phyloP scores from a whole-genome alignment of 2,329 filamentous ascomycete species.

The Endothia cerciana region DNA sequence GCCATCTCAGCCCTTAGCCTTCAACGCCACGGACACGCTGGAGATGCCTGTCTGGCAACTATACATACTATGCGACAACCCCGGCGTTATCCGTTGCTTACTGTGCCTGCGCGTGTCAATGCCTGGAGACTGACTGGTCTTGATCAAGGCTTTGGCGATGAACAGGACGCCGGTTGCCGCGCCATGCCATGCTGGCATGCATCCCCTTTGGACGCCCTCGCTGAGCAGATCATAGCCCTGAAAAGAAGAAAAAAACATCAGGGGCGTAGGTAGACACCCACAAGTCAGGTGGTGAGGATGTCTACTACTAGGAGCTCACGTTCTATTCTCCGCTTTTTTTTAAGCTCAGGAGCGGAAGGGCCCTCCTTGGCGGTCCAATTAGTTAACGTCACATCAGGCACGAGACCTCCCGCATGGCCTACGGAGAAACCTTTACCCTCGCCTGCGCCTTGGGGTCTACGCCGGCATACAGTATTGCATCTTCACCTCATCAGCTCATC shows the following conservation, averaged over 20 bases:
- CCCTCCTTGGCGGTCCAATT: not conserved
- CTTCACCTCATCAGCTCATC: not conserved
- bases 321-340: conserved; percentile 25
- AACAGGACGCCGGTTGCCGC: too few relatives aligned
- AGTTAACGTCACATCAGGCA: not conserved
- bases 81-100: not conserved
- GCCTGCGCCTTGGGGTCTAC: not conserved
- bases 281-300: not conserved
- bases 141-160: not conserved
- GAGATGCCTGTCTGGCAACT: not conserved
- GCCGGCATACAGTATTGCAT: not conserved
- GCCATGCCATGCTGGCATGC: too few relatives aligned
- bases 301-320: too few relatives aligned
- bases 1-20: not conserved
- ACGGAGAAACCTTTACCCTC: conserved; percentile 1
- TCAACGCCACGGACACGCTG: too few relatives aligned
- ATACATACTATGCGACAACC: not conserved
- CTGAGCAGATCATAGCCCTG: not conserved
- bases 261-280: not conserved
- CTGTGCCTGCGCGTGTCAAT: not conserved
- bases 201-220: not conserved
- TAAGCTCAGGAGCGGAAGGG: conserved; percentile 10
- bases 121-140: not conserved
- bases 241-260: not conserved
- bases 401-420: not conserved